phyloP scores from a whole-genome alignment of 345 rosid genomes.

The Aethionema arabicum region DNA sequence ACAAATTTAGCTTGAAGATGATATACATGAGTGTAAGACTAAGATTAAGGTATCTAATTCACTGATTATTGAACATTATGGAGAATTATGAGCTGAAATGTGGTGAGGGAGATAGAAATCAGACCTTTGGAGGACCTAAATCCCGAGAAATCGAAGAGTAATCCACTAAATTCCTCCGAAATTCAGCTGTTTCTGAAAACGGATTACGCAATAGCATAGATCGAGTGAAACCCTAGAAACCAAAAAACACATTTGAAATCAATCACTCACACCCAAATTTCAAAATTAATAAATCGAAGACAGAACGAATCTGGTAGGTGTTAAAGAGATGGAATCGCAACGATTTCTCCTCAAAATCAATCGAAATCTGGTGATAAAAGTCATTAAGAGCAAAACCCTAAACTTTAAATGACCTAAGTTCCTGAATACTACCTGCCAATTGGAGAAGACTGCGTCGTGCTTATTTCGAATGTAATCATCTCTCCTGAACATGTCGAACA shows the following conservation, averaged over 20 bases:
- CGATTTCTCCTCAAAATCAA: conserved; percentile 12
- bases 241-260: conserved; percentile 15
- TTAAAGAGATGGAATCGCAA: conserved; percentile 1
- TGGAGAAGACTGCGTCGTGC: conserved; percentile 60
- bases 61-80: neutral
- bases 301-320: neutral
- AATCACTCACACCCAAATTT: neutral
- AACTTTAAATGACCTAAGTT: neutral
- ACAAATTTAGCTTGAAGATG: conserved; percentile 5
- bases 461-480: conserved; percentile 63
- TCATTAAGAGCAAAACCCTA: conserved; percentile 3
- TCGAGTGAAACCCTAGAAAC: conserved; percentile 24
- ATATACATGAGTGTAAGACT: neutral
- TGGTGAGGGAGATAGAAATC: conserved; percentile 5
- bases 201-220: conserved; percentile 33
- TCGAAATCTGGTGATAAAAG: conserved; percentile 3
- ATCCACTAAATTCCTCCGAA: conserved; percentile 4
- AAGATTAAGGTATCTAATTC: neutral
- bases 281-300: neutral
- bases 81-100: conserved; percentile 6
- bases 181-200: conserved; percentile 21
- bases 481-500: conserved; percentile 46
- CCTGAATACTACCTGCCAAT: conserved; percentile 59
- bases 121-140: conserved; percentile 38
- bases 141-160: conserved; percentile 24